Evolutionary conservation across 768 basidiomycete species (phyloP), one percentile per base, ranked within the genome.

Genomic region (Tulasnella sp.): DNA sequence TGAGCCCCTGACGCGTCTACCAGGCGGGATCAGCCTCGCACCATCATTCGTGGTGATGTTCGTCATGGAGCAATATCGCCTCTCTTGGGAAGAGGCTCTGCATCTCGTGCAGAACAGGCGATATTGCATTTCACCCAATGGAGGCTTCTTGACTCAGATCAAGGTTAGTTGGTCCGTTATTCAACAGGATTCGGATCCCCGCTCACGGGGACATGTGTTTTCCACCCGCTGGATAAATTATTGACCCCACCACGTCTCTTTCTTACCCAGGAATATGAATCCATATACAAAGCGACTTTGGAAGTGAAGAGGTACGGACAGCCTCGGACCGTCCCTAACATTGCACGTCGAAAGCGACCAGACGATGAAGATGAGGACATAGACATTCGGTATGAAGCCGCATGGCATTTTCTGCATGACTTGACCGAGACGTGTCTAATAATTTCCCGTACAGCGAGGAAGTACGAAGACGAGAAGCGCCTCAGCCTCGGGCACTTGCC

Each of bases 31-130:
- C 67, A 85, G 83, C 59, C 74, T 91, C 9, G 90, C 87, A 2
- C 89, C 89, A 0, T 78, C 88, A 0, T 90, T 92, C 58, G 89
- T 90, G 21, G 84, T 92, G 52, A 91, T 91, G 86, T 92, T 86
- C 66, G 87, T 87, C 35, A 92, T 92, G 89, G 83, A 86, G 59
- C 78, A 84, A 63, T 81, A 81, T 67, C 78, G 80, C 27, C 70
- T 90, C 27, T 81, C 81, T 36, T 91, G 85, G 84, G 88, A 91
- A 71, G 87, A 92, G 55, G 89, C 88, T 0, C 73, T 92, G 46
- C 87, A 89, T 64, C 70, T 86, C 65, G 89, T 92, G 3, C 89
- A 92, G 68, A 91, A 91, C 62, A 76, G 90, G 45, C 78, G 91
- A 42, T 96, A 94, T 64, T 96, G 91, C 68, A 92, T 93, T 61